Evolutionary conservation across 2,329 filamentous ascomycete genomes (phyloP).

Genomic region (Trichophyton mentagrophytes): DNA sequence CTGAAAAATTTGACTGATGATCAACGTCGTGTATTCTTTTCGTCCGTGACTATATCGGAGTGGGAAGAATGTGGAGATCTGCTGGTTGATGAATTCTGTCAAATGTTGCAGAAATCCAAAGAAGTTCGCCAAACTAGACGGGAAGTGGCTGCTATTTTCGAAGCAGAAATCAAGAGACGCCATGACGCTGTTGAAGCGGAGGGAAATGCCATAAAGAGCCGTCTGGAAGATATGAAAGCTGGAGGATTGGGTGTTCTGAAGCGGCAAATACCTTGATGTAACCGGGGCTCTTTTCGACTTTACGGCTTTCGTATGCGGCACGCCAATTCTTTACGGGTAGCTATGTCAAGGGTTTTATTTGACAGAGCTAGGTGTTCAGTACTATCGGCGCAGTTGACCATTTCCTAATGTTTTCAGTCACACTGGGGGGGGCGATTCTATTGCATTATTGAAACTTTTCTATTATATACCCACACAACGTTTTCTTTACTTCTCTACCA

Average conservation of each 20-base stretch:
- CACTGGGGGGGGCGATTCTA: neutral
- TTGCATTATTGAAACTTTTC: neutral
- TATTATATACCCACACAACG: neutral
- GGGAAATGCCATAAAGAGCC: conserved; percentile 36
- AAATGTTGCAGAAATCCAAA: conserved; percentile 40
- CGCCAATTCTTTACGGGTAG: too few relatives aligned
- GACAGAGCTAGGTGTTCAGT: neutral
- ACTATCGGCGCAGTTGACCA: neutral
- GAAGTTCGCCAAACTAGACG: conserved; percentile 42
- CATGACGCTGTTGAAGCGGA: conserved; percentile 40
- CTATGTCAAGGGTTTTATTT: neutral
- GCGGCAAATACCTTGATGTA: conserved; percentile 17
- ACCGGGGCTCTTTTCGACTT: neutral
- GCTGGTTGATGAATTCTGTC: conserved; percentile 44
- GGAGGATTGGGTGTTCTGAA: conserved; percentile 43
- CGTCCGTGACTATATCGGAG: conserved; percentile 39
- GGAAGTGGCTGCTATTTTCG: conserved; percentile 40
- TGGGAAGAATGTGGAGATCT: conserved; percentile 53
- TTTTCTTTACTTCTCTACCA: neutral
- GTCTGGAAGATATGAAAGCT: conserved; percentile 41
- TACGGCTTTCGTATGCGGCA: neutral
- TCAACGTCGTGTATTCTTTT: conserved; percentile 40
- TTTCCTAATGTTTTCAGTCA: neutral
- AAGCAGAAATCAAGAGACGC: conserved; percentile 43
- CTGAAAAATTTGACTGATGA: conserved; percentile 25